Conservation (phyloP, 2,329 filamentous ascomycete genomes). For the Aspergillus sojae region DNA sequence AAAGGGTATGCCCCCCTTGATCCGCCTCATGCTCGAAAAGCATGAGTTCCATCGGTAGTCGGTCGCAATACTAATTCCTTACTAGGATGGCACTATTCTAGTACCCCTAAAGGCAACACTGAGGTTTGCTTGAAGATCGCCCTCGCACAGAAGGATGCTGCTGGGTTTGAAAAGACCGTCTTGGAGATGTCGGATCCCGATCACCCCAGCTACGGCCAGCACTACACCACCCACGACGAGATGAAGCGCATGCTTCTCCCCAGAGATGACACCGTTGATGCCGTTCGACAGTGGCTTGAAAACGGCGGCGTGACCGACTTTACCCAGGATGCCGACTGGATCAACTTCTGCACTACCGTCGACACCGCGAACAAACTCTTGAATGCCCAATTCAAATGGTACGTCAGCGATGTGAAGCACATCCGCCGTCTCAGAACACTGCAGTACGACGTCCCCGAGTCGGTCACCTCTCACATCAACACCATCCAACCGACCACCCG, state of each 20-base stretch:
- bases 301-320: slow-evolving; percentile 41
- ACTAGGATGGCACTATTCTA: slow-evolving; percentile 37
- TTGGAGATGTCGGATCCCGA: slow-evolving; percentile 54
- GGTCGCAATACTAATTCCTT: not conserved
- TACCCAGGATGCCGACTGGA: slow-evolving; percentile 41
- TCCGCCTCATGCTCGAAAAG: not conserved
- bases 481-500: slow-evolving; percentile 47
- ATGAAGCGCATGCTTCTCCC: slow-evolving; percentile 55
- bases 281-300: slow-evolving; percentile 52
- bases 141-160: slow-evolving; percentile 37
- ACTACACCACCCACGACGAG: slow-evolving; percentile 51
- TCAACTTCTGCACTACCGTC: slow-evolving; percentile 41
- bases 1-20: slow-evolving; percentile 27
- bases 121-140: slow-evolving; percentile 38
- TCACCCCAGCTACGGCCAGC: slow-evolving; percentile 51
- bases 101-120: slow-evolving; percentile 28
- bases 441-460: slow-evolving; percentile 42
- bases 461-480: slow-evolving; percentile 40
- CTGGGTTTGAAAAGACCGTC: slow-evolving; percentile 49
- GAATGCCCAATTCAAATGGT: slow-evolving; percentile 44
- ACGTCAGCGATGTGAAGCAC: slow-evolving; percentile 30
- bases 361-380: slow-evolving; percentile 41
- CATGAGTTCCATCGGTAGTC: not conserved
- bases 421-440: slow-evolving; percentile 42
- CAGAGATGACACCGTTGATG: slow-evolving; percentile 39